phyloP scores from a whole-genome alignment of 2,329 filamentous ascomycete species.

The Colletotrichum graminicola region DNA sequence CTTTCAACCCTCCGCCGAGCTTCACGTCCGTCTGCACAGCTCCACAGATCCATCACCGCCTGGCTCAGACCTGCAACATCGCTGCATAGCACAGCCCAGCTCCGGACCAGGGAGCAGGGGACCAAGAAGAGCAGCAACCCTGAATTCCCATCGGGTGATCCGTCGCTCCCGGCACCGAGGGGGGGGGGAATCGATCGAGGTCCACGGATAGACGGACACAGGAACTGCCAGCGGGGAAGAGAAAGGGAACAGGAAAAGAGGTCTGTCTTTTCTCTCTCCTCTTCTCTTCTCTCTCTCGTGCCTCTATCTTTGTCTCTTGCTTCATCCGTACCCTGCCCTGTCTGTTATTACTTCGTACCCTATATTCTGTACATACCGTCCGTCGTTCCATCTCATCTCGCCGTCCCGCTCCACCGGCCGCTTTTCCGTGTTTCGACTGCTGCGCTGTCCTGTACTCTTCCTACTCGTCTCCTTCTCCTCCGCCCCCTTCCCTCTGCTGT shows the following conservation, averaged over 20 bases:
- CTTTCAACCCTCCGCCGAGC: slow-evolving; percentile 3
- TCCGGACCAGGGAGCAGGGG: not conserved
- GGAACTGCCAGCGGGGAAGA: not conserved
- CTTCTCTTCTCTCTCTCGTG: not conserved
- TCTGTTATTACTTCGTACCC: not conserved
- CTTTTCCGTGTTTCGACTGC: slow-evolving; percentile 18
- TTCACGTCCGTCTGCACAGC: slow-evolving; percentile 20
- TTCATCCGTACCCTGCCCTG: not conserved
- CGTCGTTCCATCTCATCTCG: not conserved
- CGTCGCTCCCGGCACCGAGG: slow-evolving; percentile 30
- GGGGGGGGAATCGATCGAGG: not conserved
- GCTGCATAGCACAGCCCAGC: slow-evolving; percentile 20
- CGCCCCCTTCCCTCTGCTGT: not conserved
- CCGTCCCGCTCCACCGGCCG: not conserved
- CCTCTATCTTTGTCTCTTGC: not conserved
- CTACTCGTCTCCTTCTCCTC: not conserved
- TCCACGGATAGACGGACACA: not conserved
- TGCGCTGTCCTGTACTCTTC: not conserved
- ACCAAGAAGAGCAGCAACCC: slow-evolving; percentile 25
- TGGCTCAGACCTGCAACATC: slow-evolving; percentile 4
- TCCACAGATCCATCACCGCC: slow-evolving; percentile 32
- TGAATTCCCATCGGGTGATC: slow-evolving; percentile 13
- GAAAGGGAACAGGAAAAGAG: slow-evolving; percentile 2
- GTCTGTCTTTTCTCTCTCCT: slow-evolving; percentile 7
- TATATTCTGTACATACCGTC: slow-evolving; percentile 3